Percentiles rank a stretch among this genome's conserved stretches.
Evolutionary conservation across 257 asterid genomes (phyloP).

Genomic region (Mitragyna speciosa): DNA sequence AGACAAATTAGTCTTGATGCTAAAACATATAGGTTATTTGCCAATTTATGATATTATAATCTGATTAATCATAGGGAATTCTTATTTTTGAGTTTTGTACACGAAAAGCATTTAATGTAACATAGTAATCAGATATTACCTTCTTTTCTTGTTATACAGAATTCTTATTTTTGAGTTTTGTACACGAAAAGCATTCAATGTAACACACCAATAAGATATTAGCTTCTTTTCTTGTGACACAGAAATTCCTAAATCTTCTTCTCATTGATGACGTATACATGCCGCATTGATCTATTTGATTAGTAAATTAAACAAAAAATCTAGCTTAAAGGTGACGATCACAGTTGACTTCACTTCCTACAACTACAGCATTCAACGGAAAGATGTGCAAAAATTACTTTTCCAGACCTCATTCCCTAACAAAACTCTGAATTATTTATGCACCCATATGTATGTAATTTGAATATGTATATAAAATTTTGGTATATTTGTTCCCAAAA

Average conservation of each 20-base stretch:
- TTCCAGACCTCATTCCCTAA: background rate
- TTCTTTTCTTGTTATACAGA: no score
- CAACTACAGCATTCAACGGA: background rate
- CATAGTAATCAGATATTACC: no score
- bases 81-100: background rate
- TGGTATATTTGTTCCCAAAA: no score
- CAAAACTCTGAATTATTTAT: background rate
- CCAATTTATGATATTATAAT: constrained; percentile 14
- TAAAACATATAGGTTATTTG: constrained; percentile 57
- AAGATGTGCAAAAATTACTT: background rate
- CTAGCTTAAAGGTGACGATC: no score
- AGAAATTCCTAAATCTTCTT: no score
- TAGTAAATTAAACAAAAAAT: no score
- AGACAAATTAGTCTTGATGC: constrained; percentile 89
- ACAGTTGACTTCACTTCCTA: background rate
- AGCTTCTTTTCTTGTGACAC: no score
- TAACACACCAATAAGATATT: background rate
- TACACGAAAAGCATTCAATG: background rate
- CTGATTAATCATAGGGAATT: background rate
- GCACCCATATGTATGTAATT: no score
- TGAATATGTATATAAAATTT: no score
- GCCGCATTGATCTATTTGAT: no score
- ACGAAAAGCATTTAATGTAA: background rate
- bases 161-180: background rate
- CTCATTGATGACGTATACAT: no score